Percentiles rank a stretch among this genome's conserved stretches.
Evolutionary conservation across 164 flowering plant genomes (phyloP).

Genomic region (Vitis amurensis): DNA sequence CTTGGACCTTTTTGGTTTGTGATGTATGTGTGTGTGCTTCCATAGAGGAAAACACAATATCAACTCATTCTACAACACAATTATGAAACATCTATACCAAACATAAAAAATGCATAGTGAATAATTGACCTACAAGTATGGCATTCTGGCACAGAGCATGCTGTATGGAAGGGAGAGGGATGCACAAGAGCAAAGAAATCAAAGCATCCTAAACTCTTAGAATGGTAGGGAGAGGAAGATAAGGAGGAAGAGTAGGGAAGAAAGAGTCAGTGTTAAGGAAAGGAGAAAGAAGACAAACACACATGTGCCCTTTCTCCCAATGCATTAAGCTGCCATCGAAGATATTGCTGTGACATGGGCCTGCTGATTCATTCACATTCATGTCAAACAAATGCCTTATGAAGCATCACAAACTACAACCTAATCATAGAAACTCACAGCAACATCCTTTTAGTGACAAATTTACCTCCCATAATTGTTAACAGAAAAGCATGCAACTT

Average conservation of each 20-base stretch:
- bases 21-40: too few relatives aligned
- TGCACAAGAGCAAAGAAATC: constrained; percentile 25
- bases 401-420: constrained; percentile 45
- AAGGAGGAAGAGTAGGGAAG: constrained; percentile 56
- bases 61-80: neutral
- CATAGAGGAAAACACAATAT: too few relatives aligned
- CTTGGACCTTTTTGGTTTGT: too few relatives aligned
- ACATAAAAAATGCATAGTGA: neutral
- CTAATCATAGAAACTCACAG: constrained; percentile 29
- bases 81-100: neutral
- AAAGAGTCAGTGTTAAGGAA: constrained; percentile 75
- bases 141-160: constrained; percentile 15
- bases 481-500: constrained; percentile 9
- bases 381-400: constrained; percentile 63
- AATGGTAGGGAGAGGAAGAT: constrained; percentile 42
- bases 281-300: constrained; percentile 97
- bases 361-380: constrained; percentile 95
- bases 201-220: constrained; percentile 31
- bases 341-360: constrained; percentile 89
- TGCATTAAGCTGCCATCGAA: constrained; percentile 91
- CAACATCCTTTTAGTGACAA: constrained; percentile 12
- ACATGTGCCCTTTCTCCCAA: constrained; percentile 88
- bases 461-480: constrained; percentile 20
- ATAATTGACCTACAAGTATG: neutral
- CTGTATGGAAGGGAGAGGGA: constrained; percentile 21